Base-by-base conservation (phyloP, 2,329 filamentous ascomycete species). In the Fusarium albosuccineum region DNA sequence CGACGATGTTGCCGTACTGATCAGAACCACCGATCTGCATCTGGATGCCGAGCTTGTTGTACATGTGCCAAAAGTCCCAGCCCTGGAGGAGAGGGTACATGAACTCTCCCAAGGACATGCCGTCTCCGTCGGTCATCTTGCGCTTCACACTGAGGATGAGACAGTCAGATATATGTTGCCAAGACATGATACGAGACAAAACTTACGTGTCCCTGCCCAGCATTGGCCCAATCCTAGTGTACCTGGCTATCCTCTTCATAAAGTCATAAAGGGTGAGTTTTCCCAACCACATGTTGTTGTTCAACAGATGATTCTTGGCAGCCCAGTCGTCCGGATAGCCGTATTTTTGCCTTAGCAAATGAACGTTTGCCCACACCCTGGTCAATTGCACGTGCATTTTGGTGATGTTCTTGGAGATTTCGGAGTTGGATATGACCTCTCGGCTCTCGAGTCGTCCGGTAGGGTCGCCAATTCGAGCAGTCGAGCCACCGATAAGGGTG, bases 1-100 rank as follows among this genome's bases (percentile, higher is more conserved):
- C 90, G 29, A 97, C 87, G 68, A 99, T 98, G 79, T 99, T 99
- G 66, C 96, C 96, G 76, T 91, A 98, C 80, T 99, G 96, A 76
- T 99, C 96, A 7, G 94, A 94, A 39, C 96, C 96, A 60, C 96
- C 96, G 53, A 99, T 92, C 80, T 99, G 94, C 76, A 98, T 87
- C 75, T 94, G 91, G 9, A 94, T 85, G 48, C 86, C 86, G 26
- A 85, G 83, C 46, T 87, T 85, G 64, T 72, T 77, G 79, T 92
- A 97, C 81, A 98, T 86, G 70, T 92, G 86, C 92, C 93, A 98
- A 88, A 94, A 99, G 77, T 99, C 96, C 91, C 94, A 98, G 22
- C 91, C 94, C 77, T 99, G 96, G 73, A 98, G 88, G 14, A 99
- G 81, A 1, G 97, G 96, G 75, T 99, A 99, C 41, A 89, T 87